phyloP scores from a whole-genome alignment of 83 land plant species.

The Thuja plicata region DNA sequence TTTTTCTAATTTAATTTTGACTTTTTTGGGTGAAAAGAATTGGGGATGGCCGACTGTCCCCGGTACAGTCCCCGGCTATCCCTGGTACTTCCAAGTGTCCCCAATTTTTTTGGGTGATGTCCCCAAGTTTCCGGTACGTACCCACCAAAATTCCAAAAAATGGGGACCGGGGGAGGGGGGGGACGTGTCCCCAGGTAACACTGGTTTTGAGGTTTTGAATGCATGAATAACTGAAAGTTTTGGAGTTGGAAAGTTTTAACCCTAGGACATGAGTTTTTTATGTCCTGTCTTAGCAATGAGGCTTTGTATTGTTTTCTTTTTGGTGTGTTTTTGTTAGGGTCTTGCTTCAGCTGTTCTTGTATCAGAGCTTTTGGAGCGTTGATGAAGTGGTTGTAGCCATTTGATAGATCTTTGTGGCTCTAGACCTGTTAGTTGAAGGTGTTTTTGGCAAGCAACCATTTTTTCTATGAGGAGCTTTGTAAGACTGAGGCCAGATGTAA shows the following conservation, averaged over 20 bases:
- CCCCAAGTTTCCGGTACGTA: too few species aligned
- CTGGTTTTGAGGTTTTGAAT: neutral
- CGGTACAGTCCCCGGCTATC: too few species aligned
- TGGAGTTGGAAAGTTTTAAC: slow-evolving; percentile 13
- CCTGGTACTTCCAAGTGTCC: too few species aligned
- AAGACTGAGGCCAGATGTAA: neutral
- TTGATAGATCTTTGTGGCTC: neutral
- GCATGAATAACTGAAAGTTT: neutral
- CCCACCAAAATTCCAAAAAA: too few species aligned
- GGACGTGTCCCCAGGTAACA: too few species aligned
- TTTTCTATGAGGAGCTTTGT: neutral
- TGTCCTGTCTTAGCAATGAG: neutral
- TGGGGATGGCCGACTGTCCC: too few species aligned
- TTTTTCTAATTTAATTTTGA: too few species aligned
- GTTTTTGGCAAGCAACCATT: neutral
- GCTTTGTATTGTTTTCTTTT: neutral
- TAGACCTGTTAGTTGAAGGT: slow-evolving; percentile 1
- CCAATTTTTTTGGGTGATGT: too few species aligned
- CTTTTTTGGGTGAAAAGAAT: too few species aligned
- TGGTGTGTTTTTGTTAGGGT: neutral
- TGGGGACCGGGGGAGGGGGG: too few species aligned
- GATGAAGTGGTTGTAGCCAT: neutral
- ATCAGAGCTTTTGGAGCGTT: neutral
- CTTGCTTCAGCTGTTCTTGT: neutral
- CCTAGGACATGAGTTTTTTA: neutral